These are phyloP conservation scores for Mycena capillaripes DNA, from an alignment of 768 basidiomycete species.

Conservation along the genomic window DNA sequence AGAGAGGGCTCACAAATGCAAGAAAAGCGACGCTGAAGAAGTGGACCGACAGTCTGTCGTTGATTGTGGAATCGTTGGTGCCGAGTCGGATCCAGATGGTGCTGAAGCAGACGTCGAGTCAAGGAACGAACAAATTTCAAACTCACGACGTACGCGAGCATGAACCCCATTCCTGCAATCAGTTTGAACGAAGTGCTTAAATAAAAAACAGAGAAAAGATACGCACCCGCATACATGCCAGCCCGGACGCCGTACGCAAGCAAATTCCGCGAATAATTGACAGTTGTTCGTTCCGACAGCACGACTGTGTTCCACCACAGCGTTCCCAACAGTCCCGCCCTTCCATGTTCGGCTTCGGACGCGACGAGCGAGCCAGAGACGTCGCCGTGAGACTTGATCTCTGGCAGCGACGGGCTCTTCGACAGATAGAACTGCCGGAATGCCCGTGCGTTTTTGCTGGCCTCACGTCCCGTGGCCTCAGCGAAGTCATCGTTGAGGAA, in stretches of 20 bases:
- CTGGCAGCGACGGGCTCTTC: not conserved
- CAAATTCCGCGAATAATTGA: conserved; percentile 68
- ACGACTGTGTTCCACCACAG: conserved; percentile 60
- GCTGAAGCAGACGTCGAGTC: conserved; percentile 51
- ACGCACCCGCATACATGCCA: conserved; percentile 66
- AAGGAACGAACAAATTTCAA: conserved; percentile 1
- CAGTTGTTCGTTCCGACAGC: conserved; percentile 59
- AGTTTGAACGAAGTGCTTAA: not conserved
- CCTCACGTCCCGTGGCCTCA: conserved; percentile 34
- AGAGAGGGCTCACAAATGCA: conserved; percentile 52
- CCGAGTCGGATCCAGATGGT: conserved; percentile 68
- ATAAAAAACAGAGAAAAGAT: not conserved
- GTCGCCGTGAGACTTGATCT: not conserved
- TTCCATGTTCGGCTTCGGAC: conserved; percentile 36
- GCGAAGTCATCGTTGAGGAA: conserved; percentile 66
- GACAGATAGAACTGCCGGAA: conserved; percentile 55
- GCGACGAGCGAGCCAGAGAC: not conserved
- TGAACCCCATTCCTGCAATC: conserved; percentile 55
- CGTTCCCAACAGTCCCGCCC: conserved; percentile 46
- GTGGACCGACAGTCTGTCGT: conserved; percentile 64
- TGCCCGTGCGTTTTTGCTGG: conserved; percentile 38
- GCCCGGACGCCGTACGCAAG: conserved; percentile 70
- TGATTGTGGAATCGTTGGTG: conserved; percentile 53
- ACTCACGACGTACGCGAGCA: conserved; percentile 53
- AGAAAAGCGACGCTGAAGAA: conserved; percentile 73